Evolutionary conservation across 345 rosid species (phyloP), one percentile per base, ranked within the genome.

Genomic region (Punica granatum): DNA sequence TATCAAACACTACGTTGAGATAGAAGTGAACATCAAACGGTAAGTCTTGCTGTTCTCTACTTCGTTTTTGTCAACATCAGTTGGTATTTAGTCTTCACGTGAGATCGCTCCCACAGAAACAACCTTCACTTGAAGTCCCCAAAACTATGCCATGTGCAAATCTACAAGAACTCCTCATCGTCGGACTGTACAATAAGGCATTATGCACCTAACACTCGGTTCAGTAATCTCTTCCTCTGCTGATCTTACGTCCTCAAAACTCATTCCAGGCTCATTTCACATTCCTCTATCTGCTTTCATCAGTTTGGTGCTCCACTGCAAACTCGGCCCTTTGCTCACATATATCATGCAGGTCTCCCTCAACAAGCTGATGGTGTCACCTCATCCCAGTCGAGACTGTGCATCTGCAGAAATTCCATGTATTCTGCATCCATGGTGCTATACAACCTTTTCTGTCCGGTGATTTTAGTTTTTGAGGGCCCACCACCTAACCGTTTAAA

Each of bases 401-500:
- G 59, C 33, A 56, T 14, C 61, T 28, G 19, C 61, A 56, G 26
- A 12, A 26, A 30, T 26, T 56, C 34, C 61, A 3, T 9, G 34
- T 56, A 28, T 13, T 30, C 61, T 26, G 61, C 5, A 56, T 30
- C 19, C 5, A 11, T 56, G 33, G 11, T 56, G 61, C 33, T 30
- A 3, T 11, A 5, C 19, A 11, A 56, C 34, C 19, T 11, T 56
- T 30, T 26, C 61, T 56, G 16, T 26, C 61, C 18, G 19, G 19
- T 56, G 34, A 6, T 56, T 3, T 26, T 56, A 39, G 54, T 19
- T 41, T 43, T 26, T 32, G 33, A 19, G 61, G 56, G 21, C 9
- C 33, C 28, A 23, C 32, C 61, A 26, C 30, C 62, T 49, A 61
- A 51, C 33, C 73, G 60, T 42, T 31, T 23, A 63, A 71, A 71